Percentiles rank a stretch among this genome's conserved stretches.
Conservation (phyloP, 2,329 filamentous ascomycete species). For the Epicoccum sorghinum region DNA sequence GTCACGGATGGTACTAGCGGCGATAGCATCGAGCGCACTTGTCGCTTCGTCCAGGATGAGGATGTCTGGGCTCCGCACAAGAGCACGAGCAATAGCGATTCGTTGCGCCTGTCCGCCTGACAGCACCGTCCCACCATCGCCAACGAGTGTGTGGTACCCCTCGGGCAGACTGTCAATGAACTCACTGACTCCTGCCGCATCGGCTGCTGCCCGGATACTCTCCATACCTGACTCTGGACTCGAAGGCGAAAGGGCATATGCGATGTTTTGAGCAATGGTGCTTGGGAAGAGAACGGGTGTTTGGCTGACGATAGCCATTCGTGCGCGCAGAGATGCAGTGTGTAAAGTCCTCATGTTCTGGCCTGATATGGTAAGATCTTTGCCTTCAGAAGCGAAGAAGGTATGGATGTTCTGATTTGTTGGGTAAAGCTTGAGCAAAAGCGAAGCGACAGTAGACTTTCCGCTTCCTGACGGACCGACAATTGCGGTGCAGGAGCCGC, state of each 20-base stretch:
- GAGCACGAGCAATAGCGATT: conserved; percentile 78
- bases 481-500: conserved; percentile 73
- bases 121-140: conserved; percentile 74
- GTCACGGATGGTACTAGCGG: conserved; percentile 66
- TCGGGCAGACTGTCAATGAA: conserved; percentile 75
- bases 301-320: conserved; percentile 73
- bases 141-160: conserved; percentile 75
- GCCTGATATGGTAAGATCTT: conserved; percentile 63
- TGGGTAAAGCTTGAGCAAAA: conserved; percentile 76
- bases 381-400: not conserved
- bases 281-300: conserved; percentile 77
- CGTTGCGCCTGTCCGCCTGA: conserved; percentile 86
- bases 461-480: conserved; percentile 88
- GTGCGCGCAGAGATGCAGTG: conserved; percentile 63
- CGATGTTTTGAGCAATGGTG: conserved; percentile 79
- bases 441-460: conserved; percentile 80
- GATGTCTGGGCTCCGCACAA: conserved; percentile 72
- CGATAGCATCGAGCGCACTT: conserved; percentile 74
- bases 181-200: conserved; percentile 71
- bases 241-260: conserved; percentile 70
- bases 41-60: conserved; percentile 89
- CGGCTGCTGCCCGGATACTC: conserved; percentile 57
- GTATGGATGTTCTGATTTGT: conserved; percentile 14
- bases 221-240: conserved; percentile 57
- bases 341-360: conserved; percentile 65